Evolutionary conservation across 2,329 filamentous ascomycete genomes (phyloP).

Genomic region (Arthrobotrys sinensis): DNA sequence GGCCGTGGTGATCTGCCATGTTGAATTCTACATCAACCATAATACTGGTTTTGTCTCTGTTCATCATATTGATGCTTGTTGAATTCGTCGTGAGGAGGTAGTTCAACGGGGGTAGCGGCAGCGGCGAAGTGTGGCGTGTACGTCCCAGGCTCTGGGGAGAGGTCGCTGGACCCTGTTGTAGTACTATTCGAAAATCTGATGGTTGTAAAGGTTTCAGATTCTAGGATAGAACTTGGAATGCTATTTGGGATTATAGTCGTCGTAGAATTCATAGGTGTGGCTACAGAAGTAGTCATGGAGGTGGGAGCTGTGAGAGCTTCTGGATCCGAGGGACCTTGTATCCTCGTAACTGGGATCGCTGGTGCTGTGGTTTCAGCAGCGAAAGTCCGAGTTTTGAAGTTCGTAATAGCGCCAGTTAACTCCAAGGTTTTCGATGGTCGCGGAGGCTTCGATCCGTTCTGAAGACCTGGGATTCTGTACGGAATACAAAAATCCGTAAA

Average conservation of each 20-base stretch:
- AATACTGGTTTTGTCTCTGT: no score
- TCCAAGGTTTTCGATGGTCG: conserved; percentile 10
- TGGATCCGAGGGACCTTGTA: conserved; percentile 1
- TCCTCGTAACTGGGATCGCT: not conserved
- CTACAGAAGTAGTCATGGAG: not conserved
- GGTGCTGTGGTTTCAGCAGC: conserved; percentile 9
- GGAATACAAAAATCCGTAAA: conserved; percentile 36
- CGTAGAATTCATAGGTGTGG: not conserved
- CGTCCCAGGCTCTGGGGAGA: not conserved
- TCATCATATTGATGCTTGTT: no score
- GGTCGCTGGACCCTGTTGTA: not conserved
- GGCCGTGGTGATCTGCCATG: no score
- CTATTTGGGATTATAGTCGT: no score
- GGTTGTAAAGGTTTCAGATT: not conserved
- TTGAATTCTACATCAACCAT: no score
- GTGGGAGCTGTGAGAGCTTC: not conserved
- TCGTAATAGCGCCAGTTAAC: conserved; percentile 13
- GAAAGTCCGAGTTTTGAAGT: conserved; percentile 14
- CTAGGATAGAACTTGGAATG: no score
- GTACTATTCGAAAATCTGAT: not conserved
- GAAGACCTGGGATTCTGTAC: conserved; percentile 29
- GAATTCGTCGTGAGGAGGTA: not conserved
- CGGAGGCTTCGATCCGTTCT: not conserved
- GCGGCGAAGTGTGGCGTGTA: not conserved
- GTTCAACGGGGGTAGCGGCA: not conserved